Percentiles rank a stretch among this genome's conserved stretches.
phyloP scores from a whole-genome alignment of 2,329 filamentous ascomycete genomes.

The Berkeleyomyces rouxiae region DNA sequence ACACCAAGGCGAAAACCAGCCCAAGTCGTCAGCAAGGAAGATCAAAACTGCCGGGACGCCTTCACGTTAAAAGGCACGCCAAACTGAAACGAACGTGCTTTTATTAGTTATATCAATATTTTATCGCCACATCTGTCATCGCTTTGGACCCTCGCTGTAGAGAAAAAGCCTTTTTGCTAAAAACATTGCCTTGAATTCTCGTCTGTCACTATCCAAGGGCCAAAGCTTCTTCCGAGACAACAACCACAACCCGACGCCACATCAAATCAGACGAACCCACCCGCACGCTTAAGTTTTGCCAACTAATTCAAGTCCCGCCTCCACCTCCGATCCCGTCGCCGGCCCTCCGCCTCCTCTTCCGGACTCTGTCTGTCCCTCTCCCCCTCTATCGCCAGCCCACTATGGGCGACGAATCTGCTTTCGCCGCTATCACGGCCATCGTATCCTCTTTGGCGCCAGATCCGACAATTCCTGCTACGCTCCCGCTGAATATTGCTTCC shows the following conservation, averaged over 20 bases:
- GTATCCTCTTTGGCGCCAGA: constrained; percentile 35
- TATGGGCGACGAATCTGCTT: constrained; percentile 39
- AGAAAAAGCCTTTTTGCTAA: background rate
- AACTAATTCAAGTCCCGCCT: background rate
- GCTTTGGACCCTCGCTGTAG: background rate
- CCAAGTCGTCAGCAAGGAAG: background rate
- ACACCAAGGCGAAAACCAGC: background rate
- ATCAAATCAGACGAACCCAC: background rate
- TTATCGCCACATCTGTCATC: background rate
- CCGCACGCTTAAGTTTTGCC: background rate
- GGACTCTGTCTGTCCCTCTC: background rate
- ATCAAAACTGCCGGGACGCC: background rate
- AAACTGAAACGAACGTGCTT: background rate
- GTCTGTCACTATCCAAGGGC: background rate
- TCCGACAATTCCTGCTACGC: constrained; percentile 24
- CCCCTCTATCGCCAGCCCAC: background rate
- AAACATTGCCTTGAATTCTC: background rate
- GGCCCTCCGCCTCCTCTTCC: background rate
- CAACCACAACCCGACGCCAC: background rate
- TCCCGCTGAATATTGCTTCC: constrained; percentile 26
- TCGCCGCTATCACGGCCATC: constrained; percentile 37
- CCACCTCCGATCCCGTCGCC: background rate
- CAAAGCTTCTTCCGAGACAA: background rate
- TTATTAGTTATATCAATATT: background rate
- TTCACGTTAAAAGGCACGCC: background rate